phyloP scores from a whole-genome alignment of 176 grass and related monocot species.

The Oryza meyeriana region DNA sequence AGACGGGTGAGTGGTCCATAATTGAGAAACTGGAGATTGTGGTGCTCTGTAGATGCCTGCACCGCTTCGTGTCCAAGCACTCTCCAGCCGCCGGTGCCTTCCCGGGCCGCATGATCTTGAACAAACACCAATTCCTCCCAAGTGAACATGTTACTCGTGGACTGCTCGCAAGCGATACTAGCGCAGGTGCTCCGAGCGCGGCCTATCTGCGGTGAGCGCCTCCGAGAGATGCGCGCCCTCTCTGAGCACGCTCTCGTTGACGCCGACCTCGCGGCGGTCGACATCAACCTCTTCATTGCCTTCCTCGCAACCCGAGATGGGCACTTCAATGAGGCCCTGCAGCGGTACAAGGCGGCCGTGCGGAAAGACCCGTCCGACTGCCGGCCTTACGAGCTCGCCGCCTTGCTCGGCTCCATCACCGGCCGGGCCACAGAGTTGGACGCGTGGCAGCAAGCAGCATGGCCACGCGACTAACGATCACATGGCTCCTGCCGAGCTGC shows the following conservation, averaged over 20 bases:
- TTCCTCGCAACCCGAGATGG: constrained; percentile 8
- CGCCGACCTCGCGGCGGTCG: neutral
- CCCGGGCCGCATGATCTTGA: too few species aligned
- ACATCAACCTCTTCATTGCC: constrained; percentile 7
- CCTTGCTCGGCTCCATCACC: neutral
- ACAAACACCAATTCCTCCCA: too few species aligned
- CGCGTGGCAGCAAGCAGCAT: neutral
- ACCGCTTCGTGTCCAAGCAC: neutral
- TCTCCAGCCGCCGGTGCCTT: too few species aligned
- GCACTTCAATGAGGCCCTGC: neutral
- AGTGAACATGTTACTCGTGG: neutral
- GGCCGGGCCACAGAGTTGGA: neutral
- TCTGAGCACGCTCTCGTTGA: neutral
- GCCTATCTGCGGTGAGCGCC: neutral
- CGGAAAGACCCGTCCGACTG: neutral
- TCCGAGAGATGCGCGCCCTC: neutral
- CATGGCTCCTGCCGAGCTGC: too few species aligned
- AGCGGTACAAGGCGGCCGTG: neutral
- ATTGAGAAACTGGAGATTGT: rapidly evolving
- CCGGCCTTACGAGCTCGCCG: neutral
- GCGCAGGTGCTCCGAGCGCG: neutral
- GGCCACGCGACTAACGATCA: neutral
- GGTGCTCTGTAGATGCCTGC: too few species aligned
- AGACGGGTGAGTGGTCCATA: neutral
- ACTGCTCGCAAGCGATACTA: neutral